phyloP scores from a whole-genome alignment of 176 grass and related monocot genomes.

The Oryza brachyantha region DNA sequence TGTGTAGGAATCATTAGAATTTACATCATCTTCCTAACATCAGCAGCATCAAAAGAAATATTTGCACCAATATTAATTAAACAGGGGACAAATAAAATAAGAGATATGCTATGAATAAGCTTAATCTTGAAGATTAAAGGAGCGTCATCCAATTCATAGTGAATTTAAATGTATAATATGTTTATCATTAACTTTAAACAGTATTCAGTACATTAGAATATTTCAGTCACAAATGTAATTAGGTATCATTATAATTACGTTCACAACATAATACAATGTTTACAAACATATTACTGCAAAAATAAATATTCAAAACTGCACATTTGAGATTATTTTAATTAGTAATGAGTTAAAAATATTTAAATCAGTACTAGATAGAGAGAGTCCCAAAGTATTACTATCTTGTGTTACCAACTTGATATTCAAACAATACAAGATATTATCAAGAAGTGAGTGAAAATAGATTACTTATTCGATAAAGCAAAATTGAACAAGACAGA shows the following conservation, averaged over 20 bases:
- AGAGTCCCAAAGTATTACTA: constrained; percentile 4
- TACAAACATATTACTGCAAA: constrained; percentile 10
- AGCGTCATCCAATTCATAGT: background rate
- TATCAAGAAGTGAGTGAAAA: background rate
- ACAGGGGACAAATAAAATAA: background rate
- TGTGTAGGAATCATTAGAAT: constrained; percentile 46
- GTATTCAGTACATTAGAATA: background rate
- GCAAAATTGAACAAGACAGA: constrained; percentile 1
- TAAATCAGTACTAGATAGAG: background rate
- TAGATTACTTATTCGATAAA: constrained; percentile 2
- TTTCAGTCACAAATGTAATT: background rate
- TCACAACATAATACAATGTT: background rate
- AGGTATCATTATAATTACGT: background rate
- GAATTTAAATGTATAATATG: constrained; percentile 21
- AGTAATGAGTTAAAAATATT: constrained; percentile 14
- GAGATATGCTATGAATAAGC: background rate
- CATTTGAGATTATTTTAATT: background rate
- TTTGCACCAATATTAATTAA: constrained; percentile 1
- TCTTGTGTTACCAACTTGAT: background rate
- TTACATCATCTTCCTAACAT: constrained; percentile 61
- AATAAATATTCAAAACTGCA: background rate
- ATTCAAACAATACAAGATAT: background rate
- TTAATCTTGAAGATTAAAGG: background rate
- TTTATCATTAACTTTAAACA: constrained; percentile 1
- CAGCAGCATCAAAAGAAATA: constrained; percentile 15